Evolutionary conservation across 345 rosid species (phyloP).

Genomic region (Corymbia maculata): DNA sequence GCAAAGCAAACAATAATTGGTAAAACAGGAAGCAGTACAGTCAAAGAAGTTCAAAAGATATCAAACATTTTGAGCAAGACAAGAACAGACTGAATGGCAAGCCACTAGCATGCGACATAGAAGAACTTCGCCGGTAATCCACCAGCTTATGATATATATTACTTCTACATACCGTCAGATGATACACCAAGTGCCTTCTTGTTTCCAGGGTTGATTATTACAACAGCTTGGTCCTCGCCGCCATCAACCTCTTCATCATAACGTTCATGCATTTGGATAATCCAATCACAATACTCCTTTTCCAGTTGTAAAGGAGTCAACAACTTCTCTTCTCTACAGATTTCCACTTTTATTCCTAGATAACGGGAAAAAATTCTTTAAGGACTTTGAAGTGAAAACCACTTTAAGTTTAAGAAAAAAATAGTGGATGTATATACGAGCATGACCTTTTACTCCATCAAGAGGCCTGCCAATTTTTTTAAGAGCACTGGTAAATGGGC

Average conservation of each 20-base stretch:
- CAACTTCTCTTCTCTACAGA: conserved; percentile 22
- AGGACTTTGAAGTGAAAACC: background rate
- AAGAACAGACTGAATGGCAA: background rate
- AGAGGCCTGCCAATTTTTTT: conserved; percentile 31
- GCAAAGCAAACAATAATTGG: background rate
- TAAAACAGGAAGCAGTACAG: background rate
- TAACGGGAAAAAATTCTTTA: background rate
- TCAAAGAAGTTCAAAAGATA: background rate
- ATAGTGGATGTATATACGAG: background rate
- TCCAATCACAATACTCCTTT: conserved; percentile 53
- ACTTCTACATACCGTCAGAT: conserved; percentile 39
- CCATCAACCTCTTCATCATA: conserved; percentile 53
- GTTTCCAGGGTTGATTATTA: conserved; percentile 26
- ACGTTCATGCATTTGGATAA: conserved; percentile 47
- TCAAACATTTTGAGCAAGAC: background rate
- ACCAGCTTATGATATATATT: background rate
- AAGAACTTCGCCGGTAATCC: background rate
- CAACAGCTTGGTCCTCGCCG: conserved; percentile 46
- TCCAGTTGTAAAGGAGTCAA: conserved; percentile 32
- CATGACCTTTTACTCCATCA: conserved; percentile 39
- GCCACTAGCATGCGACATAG: background rate
- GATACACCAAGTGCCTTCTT: conserved; percentile 44
- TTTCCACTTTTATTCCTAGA: conserved; percentile 33
- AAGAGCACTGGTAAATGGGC: conserved; percentile 43
- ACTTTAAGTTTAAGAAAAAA: background rate